Base-by-base conservation (phyloP, 345 rosid species). In the Corymbia maculata region DNA sequence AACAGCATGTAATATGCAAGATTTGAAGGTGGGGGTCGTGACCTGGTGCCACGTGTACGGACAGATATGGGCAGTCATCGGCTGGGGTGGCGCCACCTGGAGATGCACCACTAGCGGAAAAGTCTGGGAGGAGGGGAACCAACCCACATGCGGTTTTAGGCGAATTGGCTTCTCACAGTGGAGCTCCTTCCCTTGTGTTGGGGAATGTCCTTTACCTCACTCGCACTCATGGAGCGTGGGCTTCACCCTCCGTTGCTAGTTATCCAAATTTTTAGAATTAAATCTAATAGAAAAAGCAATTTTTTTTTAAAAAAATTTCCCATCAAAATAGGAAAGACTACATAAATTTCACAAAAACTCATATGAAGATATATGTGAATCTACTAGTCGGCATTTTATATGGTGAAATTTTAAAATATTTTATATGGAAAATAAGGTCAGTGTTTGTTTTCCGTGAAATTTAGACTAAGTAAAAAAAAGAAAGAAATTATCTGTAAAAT, bases 41-140 rank as follows among this genome's bases (percentile, higher is more conserved):
- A 75, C 36, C 49, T 3, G 28, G 28, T 75, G 84, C 84, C 84
- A 75, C 84, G 84, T 75, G 84, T 75, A 75, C 10, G 49, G 84
- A 11, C 28, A 5, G 84, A 75, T 36, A 45, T 75, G 84, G 84
- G 49, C 28, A 9, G 49, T 7, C 8, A 36, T 19, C 1, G 49
- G 84, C 84, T 75, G 84, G 84, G 84, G 84, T 42, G 84, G 49
- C 49, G 84, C 84, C 84, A 75, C 84, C 49, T 75, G 49, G 84
- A 42, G 49, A 19, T 2, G 84, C 84, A 17, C 84, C 84, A 5
- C 84, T 2, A 19, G 84, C 9, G 82, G 84, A 32, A 32, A 70
- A 61, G 45, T 70, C 80, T 4, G 80, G 45, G 24, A 8, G 6
- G 6, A 12, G 75, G 84, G 49, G 49, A 75, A 10, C 84, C 84